phyloP scores from a whole-genome alignment of 306 rosid genomes.

The Quercus agrifolia region DNA sequence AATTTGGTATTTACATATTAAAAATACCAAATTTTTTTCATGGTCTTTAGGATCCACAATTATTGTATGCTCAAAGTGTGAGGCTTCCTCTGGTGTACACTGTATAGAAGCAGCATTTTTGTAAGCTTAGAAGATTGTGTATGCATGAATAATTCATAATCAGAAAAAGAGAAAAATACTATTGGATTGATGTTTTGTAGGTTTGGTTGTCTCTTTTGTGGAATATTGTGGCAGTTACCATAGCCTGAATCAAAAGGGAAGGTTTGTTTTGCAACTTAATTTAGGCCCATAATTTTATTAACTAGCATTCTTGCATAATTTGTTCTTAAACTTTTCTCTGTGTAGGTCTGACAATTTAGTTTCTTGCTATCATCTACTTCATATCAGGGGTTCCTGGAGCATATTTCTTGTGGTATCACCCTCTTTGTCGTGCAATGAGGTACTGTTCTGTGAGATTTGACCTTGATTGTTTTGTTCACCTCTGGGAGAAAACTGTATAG shows the following conservation, averaged over 20 bases:
- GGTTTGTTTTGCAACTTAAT: conserved; percentile 44
- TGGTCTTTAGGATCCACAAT: conserved; percentile 12
- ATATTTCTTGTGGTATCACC: conserved; percentile 88
- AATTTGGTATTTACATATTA: no score
- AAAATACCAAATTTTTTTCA: no score
- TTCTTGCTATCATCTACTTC: conserved; percentile 77
- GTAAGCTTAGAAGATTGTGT: conserved; percentile 8
- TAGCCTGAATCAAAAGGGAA: conserved; percentile 84
- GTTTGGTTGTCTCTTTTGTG: conserved; percentile 72
- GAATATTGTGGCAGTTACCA: conserved; percentile 76
- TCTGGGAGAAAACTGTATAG: conserved; percentile 16
- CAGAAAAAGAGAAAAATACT: neutral
- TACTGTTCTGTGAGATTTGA: conserved; percentile 26
- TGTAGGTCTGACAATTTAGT: conserved; percentile 78
- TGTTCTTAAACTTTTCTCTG: conserved; percentile 22
- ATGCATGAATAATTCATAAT: neutral
- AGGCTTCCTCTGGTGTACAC: conserved; percentile 14
- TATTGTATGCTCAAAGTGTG: neutral
- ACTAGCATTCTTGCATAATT: conserved; percentile 13
- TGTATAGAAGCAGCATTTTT: conserved; percentile 26
- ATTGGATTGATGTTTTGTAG: conserved; percentile 38
- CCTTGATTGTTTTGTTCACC: conserved; percentile 12
- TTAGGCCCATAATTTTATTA: conserved; percentile 1
- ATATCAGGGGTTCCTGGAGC: conserved; percentile 72
- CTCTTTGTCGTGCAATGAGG: conserved; percentile 95